Evolutionary conservation across 306 rosid genomes (phyloP), one percentile per base, ranked within the genome.

Genomic region (Myrica gale): DNA sequence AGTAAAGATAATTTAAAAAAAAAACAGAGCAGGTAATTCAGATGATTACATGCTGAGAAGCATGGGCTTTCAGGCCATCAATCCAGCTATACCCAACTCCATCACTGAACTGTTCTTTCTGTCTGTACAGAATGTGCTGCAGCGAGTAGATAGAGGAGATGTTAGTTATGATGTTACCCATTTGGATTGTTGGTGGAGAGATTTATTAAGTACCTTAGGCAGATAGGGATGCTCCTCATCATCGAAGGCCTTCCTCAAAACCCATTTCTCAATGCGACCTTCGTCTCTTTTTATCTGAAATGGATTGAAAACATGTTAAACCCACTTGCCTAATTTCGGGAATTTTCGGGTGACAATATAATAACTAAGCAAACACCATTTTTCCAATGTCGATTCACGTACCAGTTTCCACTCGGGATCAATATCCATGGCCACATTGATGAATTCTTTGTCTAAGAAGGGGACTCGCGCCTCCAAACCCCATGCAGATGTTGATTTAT

Each of bases 61-160:
- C 92, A 83, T 96, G 98, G 0, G 83, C 88, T 83, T 92, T 96
- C 58, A 96, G 92, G 80, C 97, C 99, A 81, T 96, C 98, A 67
- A 96, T 96, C 99, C 99, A 96, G 45, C 98, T 88, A 69, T 96
- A 96, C 48, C 99, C 99, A 41, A 96, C 99, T 9, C 99, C 98
- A 75, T 96, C 98, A 74, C 98, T 96, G 83, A 96, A 96, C 77
- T 96, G 99, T 69, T 96, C 99, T 60, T 96, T 96, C 83, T 92
- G 99, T 78, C 99, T 88, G 69, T 92, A 96, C 56, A 96, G 80
- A 78, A 96, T 93, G 80, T 89, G 92, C 98, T 96, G 92, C 89
- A 78, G 20, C 58, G 75, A 20, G 82, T 23, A 2, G 32, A 85
- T 32, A n/a, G 17, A 66, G 58, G 62, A 65, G 5, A 78, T 62